Evolutionary conservation across 2,329 filamentous ascomycete genomes (phyloP), one percentile per base, ranked within the genome.

Genomic region (Trichoderma breve): DNA sequence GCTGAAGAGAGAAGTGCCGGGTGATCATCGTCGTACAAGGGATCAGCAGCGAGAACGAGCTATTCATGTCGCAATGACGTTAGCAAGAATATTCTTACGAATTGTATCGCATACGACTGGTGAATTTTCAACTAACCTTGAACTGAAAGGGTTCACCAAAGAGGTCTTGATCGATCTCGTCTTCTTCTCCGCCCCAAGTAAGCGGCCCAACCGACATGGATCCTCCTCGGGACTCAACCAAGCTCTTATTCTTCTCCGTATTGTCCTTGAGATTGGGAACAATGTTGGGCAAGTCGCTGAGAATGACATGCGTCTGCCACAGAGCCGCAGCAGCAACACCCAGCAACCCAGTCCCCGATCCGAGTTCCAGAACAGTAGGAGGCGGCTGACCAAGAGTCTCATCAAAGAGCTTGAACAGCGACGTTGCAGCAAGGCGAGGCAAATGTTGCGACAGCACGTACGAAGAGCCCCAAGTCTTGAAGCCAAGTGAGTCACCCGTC

Each of bases 391-490:
- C 76, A 9, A 80, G 73, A 14, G 79, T 79, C 70, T 80, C 77
- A 51, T 81, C 78, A 18, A 89, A 81, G 8, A 88, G 75, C 57
- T 84, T 82, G 36, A 83, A 83, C 26, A 89, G 77, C 0, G 83
- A 81, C 15, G 80, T 84, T 57, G 79, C 81, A 8, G 78, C 81
- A 51, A 90, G 82, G 14, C 78, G 78, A 24, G 84, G 84, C 30
- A 98, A 87, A 28, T 92, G 89, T 75, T 89, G 91, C 0, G 95
- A 92, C 5, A 98, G 89, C 2, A 97, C 87, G 78, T 94, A 97
- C 0, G 94, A 95, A 0, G 94, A 95, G 0, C 93, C 93, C 96
- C 96, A 98, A 0, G 96, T 99, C 81, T 99, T 98, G 80, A 97
- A 87, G 1, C 96, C 96, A 21, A 98, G 85, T 72, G 93, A 92